Percentiles rank a stretch among this genome's conserved stretches.
phyloP scores from a whole-genome alignment of 2,329 filamentous ascomycete species.

The Pestalotiopsis sp. region DNA sequence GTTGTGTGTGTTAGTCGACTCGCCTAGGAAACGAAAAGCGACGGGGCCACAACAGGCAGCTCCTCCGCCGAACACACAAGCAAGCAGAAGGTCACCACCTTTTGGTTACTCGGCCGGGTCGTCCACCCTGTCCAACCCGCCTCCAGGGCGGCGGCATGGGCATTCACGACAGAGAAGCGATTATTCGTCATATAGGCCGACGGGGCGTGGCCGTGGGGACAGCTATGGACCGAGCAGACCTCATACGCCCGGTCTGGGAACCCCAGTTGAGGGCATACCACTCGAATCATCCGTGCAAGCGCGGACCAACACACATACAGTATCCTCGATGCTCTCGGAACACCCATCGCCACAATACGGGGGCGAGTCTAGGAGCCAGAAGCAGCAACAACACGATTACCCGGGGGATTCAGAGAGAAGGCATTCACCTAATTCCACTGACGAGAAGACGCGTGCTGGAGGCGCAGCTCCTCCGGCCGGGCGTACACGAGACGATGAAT shows the following conservation, averaged over 20 bases:
- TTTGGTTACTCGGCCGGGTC: conserved; percentile 52
- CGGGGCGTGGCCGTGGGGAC: conserved; percentile 40
- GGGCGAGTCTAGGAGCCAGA: conserved; percentile 13
- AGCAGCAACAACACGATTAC: neutral
- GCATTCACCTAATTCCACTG: conserved; percentile 15
- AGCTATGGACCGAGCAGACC: conserved; percentile 36
- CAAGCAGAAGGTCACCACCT: conserved; percentile 55
- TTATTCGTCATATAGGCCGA: conserved; percentile 52
- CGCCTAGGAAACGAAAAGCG: conserved; percentile 85
- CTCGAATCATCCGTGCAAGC: conserved; percentile 2
- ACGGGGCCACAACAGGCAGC: conserved; percentile 54
- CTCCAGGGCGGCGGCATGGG: conserved; percentile 56
- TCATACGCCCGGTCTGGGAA: conserved; percentile 40
- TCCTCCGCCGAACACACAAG: conserved; percentile 48
- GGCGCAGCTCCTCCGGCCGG: conserved; percentile 5
- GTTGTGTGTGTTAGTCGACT: conserved; percentile 66
- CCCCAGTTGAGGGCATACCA: conserved; percentile 30
- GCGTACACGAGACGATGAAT: conserved; percentile 17
- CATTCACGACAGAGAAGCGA: conserved; percentile 71
- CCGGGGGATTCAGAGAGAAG: conserved; percentile 13
- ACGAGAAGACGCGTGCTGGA: conserved; percentile 15
- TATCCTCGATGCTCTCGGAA: conserved; percentile 18
- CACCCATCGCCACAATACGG: conserved; percentile 17
- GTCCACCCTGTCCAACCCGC: conserved; percentile 55
- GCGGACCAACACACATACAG: conserved; percentile 13